Evolutionary conservation across 2,329 filamentous ascomycete genomes (phyloP).

Genomic region (Ceratocystiopsis sp.): DNA sequence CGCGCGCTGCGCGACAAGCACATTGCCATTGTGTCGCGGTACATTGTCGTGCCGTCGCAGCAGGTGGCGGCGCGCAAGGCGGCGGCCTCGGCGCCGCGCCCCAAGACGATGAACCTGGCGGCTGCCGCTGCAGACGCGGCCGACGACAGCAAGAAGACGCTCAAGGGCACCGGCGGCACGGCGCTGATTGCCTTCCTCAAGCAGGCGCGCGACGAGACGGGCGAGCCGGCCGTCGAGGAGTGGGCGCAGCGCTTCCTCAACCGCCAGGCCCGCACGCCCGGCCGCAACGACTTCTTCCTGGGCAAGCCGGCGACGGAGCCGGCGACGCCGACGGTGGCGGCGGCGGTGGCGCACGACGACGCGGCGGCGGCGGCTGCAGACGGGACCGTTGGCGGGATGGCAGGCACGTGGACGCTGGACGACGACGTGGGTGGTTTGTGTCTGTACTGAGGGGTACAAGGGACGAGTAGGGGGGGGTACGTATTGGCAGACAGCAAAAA

Average conservation of each 20-base stretch:
- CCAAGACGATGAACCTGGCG: conserved; percentile 7
- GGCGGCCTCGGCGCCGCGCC: conserved; percentile 18
- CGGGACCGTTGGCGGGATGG: conserved; percentile 41
- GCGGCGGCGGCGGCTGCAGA: conserved; percentile 20
- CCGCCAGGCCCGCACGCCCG: conserved; percentile 29
- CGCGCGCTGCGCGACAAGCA: conserved; percentile 73
- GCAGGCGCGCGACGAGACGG: conserved; percentile 90
- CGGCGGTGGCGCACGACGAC: conserved; percentile 2
- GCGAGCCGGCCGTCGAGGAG: conserved; percentile 64
- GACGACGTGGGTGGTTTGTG: conserved; percentile 54
- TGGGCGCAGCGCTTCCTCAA: conserved; percentile 44
- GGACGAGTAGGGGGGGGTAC: no score
- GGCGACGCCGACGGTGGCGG: conserved; percentile 19
- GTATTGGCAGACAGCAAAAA: no score
- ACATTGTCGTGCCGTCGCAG: conserved; percentile 79
- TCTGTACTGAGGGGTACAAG: conserved; percentile 22
- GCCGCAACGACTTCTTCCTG: conserved; percentile 39
- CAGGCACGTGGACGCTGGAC: conserved; percentile 78
- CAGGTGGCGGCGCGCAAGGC: conserved; percentile 47
- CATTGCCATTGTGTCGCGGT: conserved; percentile 88
- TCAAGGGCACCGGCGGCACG: conserved; percentile 78
- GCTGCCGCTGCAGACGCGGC: background rate
- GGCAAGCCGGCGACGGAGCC: conserved; percentile 27
- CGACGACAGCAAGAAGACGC: conserved; percentile 32
- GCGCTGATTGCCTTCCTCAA: conserved; percentile 91